These are phyloP conservation scores for Pseudonitzschia multistriata DNA, from an alignment of 108 stramenopile genomes.

Conservation along the genomic window DNA sequence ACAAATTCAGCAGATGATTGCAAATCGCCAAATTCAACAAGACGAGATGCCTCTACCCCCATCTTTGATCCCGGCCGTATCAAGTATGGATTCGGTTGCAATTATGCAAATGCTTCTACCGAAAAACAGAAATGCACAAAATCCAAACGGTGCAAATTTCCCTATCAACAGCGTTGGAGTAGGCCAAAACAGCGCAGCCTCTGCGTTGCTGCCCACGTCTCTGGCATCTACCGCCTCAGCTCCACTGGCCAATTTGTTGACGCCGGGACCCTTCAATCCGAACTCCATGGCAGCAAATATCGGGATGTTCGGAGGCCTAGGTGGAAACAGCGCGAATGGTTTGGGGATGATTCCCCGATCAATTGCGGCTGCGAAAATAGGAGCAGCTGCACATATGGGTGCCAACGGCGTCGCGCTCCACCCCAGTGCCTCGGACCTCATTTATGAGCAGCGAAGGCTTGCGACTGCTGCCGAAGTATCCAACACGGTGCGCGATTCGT, in stretches of 20 bases:
- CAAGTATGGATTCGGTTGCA: constrained; percentile 5
- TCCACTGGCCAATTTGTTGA: background rate
- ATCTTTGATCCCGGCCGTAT: background rate
- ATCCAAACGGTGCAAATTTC: background rate
- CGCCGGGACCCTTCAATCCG: background rate
- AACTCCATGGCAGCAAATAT: background rate
- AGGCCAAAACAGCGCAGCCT: background rate
- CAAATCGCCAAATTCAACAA: background rate
- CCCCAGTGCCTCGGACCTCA: constrained; percentile 1
- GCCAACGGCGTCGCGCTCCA: background rate
- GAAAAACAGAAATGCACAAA: background rate
- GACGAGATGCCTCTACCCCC: constrained; percentile 5
- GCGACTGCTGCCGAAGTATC: constrained; percentile 4
- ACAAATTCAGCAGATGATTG: constrained; percentile 5
- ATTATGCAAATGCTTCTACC: constrained; percentile 10
- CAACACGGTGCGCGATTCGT: constrained; percentile 6
- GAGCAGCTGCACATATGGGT: background rate
- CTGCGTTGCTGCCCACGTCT: background rate
- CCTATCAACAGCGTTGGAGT: too few species aligned
- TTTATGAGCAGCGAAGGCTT: constrained; percentile 7
- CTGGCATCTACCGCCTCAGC: background rate
- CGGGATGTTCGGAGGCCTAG: background rate
- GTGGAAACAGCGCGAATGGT: background rate
- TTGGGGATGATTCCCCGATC: background rate
- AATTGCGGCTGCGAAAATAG: too few species aligned